Evolutionary conservation across 2,329 filamentous ascomycete species (phyloP), one percentile per base, ranked within the genome.

Genomic region (Uncinocarpus reesii): DNA sequence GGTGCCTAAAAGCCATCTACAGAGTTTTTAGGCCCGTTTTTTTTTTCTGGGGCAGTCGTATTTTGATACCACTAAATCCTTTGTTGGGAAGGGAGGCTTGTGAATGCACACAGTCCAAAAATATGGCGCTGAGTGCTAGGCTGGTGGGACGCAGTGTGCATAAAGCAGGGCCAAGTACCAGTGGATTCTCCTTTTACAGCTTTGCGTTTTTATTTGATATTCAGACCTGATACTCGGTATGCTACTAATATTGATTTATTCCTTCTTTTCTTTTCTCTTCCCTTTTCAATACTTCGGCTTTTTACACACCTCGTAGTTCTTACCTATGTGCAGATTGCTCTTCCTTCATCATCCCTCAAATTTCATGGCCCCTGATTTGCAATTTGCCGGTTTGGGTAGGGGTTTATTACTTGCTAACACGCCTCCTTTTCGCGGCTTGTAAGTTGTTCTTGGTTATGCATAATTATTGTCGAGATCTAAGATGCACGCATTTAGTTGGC

Each of bases 211-310:
- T 41, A 40, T 40, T 47, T 48, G 46, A 48, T 48, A 48, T 16
- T 36, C 35, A 48, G 31, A 48, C 38, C 31, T 42, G 46, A 48
- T 48, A 42, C 40, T 48, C 38, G 43, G 32, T 42, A 43, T 48
- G 46, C 46, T 48, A 37, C 32, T 48, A 48, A 48, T 48, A 43
- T 37, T 48, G 40, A 48, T 38, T 48, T 16, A 26, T 16, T 26
- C 32, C 10, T 23, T 11, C 11, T 26, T 8, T 16, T 11, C 13
- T 26, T 35, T 23, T 32, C 34, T 34, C 5, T 23, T 24, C 18
- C 20, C 2, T 16, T 34, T 15, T 10, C 28, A 23, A 28, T 20
- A 7, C 15, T 43, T 34, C 36, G 6, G 11, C 26, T 10, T 23
- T 10, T 4, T 4, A 7, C 7, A 7, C 13, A 24, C 1, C 26